A percentile compares a stretch with the other conserved stretches of the same genome.
These are phyloP conservation scores for Flaveria linearis DNA, from an alignment of 129 eudicot species.

Conservation along the genomic window DNA sequence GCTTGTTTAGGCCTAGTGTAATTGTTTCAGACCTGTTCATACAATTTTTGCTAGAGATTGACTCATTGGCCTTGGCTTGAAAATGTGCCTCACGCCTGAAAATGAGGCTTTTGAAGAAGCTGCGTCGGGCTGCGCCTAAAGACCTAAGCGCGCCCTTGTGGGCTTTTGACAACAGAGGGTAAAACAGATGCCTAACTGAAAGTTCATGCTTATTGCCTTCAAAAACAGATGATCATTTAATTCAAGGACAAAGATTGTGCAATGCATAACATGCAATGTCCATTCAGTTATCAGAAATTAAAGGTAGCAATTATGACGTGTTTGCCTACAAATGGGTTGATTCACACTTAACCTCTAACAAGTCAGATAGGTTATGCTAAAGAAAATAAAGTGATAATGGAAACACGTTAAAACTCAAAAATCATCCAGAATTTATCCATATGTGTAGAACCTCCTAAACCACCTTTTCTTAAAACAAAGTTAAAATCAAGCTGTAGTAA, in stretches of 20 bases:
- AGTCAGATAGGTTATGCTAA: neutral
- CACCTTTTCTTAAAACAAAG: neutral
- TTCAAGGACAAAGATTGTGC: neutral
- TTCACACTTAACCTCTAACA: neutral
- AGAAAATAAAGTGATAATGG: neutral
- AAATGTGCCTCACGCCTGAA: no score
- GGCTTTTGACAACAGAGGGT: no score
- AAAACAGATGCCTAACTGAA: neutral
- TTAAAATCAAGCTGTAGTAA: neutral
- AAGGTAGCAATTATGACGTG: neutral
- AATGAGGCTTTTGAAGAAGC: no score
- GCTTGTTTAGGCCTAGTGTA: no score
- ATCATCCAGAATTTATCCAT: neutral
- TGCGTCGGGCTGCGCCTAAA: no score
- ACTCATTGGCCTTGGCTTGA: no score
- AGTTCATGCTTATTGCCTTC: neutral
- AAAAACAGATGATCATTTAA: neutral
- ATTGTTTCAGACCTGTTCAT: no score
- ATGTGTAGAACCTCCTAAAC: neutral
- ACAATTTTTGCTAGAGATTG: no score
- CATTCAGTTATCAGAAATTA: constrained; percentile 5
- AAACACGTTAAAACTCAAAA: neutral
- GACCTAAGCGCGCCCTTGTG: no score
- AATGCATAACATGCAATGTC: constrained; percentile 7
- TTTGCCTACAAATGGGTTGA: neutral